A percentile compares a stretch with the other conserved stretches of the same genome.
These are phyloP conservation scores for Chamaecrista fasciculata DNA, from an alignment of 306 rosid genomes.

Conservation along the genomic window DNA sequence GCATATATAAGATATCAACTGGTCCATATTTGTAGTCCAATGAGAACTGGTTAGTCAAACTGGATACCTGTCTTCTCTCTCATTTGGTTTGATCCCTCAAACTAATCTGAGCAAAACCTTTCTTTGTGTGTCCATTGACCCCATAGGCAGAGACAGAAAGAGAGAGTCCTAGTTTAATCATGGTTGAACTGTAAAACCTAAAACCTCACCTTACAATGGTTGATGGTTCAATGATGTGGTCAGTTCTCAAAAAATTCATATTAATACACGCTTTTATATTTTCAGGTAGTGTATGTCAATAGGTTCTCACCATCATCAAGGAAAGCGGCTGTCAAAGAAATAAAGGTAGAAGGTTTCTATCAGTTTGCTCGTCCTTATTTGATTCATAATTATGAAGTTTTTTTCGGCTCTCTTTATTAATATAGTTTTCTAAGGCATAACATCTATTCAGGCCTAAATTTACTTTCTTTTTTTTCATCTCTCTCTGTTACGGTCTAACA, in stretches of 20 bases:
- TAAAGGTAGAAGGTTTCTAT: constrained; percentile 87
- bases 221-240: neutral
- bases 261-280: constrained; percentile 27
- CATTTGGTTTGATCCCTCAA: neutral
- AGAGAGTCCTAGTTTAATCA: neutral
- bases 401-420: constrained; percentile 12
- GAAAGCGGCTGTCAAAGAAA: constrained; percentile 74
- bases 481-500: neutral
- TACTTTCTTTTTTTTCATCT: neutral
- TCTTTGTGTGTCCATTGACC: neutral
- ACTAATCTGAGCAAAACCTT: neutral
- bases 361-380: constrained; percentile 21
- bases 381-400: constrained; percentile 17
- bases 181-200: neutral
- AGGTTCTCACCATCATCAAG: constrained; percentile 80
- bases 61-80: neutral
- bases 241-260: neutral
- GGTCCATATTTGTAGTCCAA: neutral
- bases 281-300: constrained; percentile 86
- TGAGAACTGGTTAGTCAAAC: neutral
- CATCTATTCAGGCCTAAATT: neutral
- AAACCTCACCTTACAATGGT: neutral
- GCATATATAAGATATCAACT: neutral
- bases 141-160: neutral
- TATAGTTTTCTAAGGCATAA: constrained; percentile 3